Conservation (phyloP, 2,329 filamentous ascomycete genomes). For the Hysterium pulicare region DNA sequence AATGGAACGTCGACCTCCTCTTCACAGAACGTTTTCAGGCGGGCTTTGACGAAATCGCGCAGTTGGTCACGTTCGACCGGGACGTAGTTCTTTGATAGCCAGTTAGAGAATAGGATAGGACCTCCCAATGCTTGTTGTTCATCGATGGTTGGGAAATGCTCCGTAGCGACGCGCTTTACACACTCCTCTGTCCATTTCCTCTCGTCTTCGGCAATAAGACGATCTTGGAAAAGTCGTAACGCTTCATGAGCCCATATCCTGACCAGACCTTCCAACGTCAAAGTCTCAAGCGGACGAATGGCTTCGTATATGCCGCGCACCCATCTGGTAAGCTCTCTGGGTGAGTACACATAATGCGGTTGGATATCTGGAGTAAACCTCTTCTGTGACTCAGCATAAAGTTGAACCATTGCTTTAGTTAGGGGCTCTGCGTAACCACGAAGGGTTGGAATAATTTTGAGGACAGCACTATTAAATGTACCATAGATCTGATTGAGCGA, state of each 20-base stretch:
- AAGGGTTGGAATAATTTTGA: constrained; percentile 95
- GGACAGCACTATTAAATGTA: constrained; percentile 91
- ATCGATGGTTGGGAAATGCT: constrained; percentile 94
- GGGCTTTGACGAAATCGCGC: constrained; percentile 94
- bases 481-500: constrained; percentile 97
- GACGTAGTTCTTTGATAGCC: constrained; percentile 97
- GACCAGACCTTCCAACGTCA: constrained; percentile 86
- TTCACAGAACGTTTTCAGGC: constrained; percentile 97
- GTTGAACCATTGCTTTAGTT: constrained; percentile 94
- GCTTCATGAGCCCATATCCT: constrained; percentile 99
- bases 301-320: constrained; percentile 96
- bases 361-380: constrained; percentile 95
- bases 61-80: constrained; percentile 94
- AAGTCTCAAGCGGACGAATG: constrained; percentile 82
- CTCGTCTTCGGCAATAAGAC: constrained; percentile 91
- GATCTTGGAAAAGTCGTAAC: constrained; percentile 92
- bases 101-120: constrained; percentile 97
- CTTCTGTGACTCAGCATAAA: constrained; percentile 92
- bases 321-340: constrained; percentile 96
- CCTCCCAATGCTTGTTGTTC: constrained; percentile 83
- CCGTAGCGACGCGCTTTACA: constrained; percentile 79
- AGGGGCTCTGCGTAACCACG: constrained; percentile 91
- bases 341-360: constrained; percentile 98
- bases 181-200: constrained; percentile 91
- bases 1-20: constrained; percentile 98